Base-by-base conservation (phyloP, 768 basidiomycete genomes). In the Tricholoma saponaceum region DNA sequence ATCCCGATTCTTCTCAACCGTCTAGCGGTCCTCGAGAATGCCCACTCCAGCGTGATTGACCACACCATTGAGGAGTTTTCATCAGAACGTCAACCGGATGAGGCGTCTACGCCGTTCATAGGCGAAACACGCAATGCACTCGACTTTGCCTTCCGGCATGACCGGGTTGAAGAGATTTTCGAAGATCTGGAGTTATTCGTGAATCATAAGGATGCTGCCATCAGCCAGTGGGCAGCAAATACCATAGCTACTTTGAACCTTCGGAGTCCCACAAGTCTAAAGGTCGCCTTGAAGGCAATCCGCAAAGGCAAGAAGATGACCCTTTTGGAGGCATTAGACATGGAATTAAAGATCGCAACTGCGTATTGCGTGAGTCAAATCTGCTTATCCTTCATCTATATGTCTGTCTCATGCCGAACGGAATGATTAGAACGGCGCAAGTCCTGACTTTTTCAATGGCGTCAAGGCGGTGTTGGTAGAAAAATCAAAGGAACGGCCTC, bases 241-340 rank as follows among this genome's bases (percentile, higher is more conserved):
- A 93, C 94, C 3, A 70, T 90, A 57, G 73, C 76, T 13, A 74
- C 75, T 30, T 73, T 99, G 57, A 75, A 82, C 39, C 61, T 80
- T 62, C 83, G 92, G 41, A 95, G 94, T 72, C 96, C 96, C 10
- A 97, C 95, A 1, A 95, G 93, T 64, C 79, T 98, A 62, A 92
- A 91, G 69, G 89, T 98, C 33, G 83, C 95, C n/a, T 77, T 98
- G 20, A 74, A 80, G 63, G 90, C 92, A 1, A 82, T 95, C 55
- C 84, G 89, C 49, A 74, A 75, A 58, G 95, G 92, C n/a, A 83
- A 77, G 64, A 72, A 73, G 1, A 71, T 86, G 77, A 68, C 79
- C 2, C 76, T 98, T 39, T 74, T 78, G 5, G 78, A 89, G 57
- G 84, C 83, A 1, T 75, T 98, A 58, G 75, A 88, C 62, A 92